These are phyloP conservation scores for Bipolaris oryzae DNA, from an alignment of 2,329 filamentous ascomycete genomes.

Conservation along the genomic window DNA sequence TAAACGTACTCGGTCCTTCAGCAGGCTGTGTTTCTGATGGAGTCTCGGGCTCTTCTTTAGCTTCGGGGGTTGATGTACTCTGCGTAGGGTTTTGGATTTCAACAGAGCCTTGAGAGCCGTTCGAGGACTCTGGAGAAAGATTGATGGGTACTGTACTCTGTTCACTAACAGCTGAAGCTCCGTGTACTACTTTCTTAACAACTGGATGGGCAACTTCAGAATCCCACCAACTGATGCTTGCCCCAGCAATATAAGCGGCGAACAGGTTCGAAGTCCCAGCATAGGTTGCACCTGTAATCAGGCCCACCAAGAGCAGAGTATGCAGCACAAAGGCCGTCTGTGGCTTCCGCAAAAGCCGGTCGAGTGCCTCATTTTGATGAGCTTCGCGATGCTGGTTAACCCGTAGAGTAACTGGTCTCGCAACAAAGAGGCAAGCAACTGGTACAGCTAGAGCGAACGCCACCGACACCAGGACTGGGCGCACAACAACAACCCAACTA, in stretches of 20 bases:
- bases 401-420: slow-evolving; percentile 50
- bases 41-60: neutral
- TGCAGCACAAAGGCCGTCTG: slow-evolving; percentile 56
- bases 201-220: slow-evolving; percentile 40
- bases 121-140: neutral
- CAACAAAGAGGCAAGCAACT: slow-evolving; percentile 54
- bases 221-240: slow-evolving; percentile 66
- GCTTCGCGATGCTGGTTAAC: slow-evolving; percentile 44
- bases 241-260: slow-evolving; percentile 65
- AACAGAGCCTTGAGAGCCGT: neutral
- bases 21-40: neutral
- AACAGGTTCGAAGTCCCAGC: slow-evolving; percentile 68
- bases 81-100: neutral
- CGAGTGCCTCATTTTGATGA: slow-evolving; percentile 24
- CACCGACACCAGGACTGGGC: slow-evolving; percentile 60
- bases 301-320: slow-evolving; percentile 56
- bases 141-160: neutral
- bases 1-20: neutral
- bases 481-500: slow-evolving; percentile 52
- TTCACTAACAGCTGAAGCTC: neutral
- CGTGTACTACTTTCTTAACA: neutral
- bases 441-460: slow-evolving; percentile 59
- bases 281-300: slow-evolving; percentile 61
- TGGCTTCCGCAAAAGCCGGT: slow-evolving; percentile 31
- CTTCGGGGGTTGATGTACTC: neutral